phyloP scores from a whole-genome alignment of 345 rosid species.

The Gossypioides kirkii region DNA sequence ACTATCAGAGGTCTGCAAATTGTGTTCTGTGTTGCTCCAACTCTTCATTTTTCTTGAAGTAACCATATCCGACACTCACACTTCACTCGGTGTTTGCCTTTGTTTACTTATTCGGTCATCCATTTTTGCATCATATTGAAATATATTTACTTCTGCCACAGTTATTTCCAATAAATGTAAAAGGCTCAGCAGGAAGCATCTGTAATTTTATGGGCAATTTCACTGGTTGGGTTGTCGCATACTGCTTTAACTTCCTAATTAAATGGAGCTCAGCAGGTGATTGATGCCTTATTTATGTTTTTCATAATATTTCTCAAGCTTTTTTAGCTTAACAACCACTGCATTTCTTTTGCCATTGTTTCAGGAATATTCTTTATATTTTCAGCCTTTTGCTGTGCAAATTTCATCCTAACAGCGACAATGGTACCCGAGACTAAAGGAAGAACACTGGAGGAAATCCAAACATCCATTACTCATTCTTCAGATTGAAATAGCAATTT shows the following conservation, averaged over 20 bases:
- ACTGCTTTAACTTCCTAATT: conserved; percentile 3
- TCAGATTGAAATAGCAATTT: neutral
- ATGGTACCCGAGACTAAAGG: conserved; percentile 43
- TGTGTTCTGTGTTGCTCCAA: neutral
- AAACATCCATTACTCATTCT: neutral
- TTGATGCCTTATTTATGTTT: neutral
- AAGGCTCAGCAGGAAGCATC: conserved; percentile 6
- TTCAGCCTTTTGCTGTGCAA: conserved; percentile 6
- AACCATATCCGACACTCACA: neutral
- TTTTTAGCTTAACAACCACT: neutral
- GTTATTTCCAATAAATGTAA: conserved; percentile 5
- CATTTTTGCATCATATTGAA: neutral
- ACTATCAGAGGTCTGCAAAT: neutral
- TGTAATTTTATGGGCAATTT: neutral
- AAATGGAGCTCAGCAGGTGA: conserved; percentile 13
- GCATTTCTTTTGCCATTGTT: neutral
- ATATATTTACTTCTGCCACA: neutral
- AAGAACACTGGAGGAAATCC: conserved; percentile 15
- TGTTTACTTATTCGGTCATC: neutral
- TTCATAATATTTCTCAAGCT: neutral
- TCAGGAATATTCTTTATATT: conserved; percentile 29
- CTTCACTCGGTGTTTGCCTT: neutral
- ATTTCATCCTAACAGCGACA: conserved; percentile 23
- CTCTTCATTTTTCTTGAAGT: neutral
- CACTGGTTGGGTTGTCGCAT: neutral